phyloP scores from a whole-genome alignment of 371 early-diverging fungal genomes.

The Mortierella sp. region DNA sequence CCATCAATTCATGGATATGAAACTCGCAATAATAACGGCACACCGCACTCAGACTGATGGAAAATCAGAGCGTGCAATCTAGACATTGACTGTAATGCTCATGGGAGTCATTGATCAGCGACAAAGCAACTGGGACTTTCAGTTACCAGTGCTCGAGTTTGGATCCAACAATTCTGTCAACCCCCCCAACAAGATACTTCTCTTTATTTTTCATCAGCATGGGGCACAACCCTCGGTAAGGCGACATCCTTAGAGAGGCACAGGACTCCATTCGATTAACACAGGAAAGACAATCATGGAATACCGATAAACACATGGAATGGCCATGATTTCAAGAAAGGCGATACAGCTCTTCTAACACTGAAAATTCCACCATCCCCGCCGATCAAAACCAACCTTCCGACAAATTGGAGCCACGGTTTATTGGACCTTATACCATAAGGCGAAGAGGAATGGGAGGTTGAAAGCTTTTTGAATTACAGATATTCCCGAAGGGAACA shows the following conservation, averaged over 20 bases:
- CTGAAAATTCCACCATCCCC: slow-evolving; percentile 12
- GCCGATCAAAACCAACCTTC: not conserved
- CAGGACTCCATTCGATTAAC: not conserved
- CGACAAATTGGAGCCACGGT: too few species aligned
- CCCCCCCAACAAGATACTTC: too few species aligned
- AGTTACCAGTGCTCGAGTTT: slow-evolving; percentile 58
- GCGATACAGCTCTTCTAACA: slow-evolving; percentile 7
- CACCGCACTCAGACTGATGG: slow-evolving; percentile 65
- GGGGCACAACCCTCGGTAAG: too few species aligned
- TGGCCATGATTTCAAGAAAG: slow-evolving; percentile 11
- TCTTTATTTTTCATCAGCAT: too few species aligned
- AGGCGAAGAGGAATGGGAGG: too few species aligned
- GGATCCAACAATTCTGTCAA: slow-evolving; percentile 15
- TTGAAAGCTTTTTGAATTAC: too few species aligned
- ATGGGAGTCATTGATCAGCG: slow-evolving; percentile 38
- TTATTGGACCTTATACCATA: too few species aligned
- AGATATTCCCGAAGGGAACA: too few species aligned
- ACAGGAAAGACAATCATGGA: not conserved
- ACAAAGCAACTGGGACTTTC: slow-evolving; percentile 57
- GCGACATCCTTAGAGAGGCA: not conserved
- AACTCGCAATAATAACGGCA: too few species aligned
- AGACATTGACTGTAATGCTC: slow-evolving; percentile 60
- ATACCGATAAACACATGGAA: slow-evolving; percentile 1
- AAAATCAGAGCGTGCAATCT: slow-evolving; percentile 63
- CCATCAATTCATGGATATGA: too few species aligned